phyloP scores from a whole-genome alignment of 371 early-diverging fungal genomes.

The Conidiobolus incongruus region DNA sequence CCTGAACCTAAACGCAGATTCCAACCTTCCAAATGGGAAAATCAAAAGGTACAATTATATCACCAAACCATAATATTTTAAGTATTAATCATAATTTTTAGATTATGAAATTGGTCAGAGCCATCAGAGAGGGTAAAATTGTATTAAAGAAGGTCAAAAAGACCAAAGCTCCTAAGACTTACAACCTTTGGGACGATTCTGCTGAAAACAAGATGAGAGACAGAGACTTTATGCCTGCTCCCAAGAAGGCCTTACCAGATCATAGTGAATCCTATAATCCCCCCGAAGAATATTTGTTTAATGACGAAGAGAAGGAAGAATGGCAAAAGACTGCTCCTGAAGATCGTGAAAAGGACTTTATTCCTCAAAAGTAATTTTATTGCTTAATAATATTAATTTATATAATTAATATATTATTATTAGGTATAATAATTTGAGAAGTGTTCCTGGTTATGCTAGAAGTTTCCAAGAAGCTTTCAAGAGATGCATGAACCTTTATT shows the following conservation, averaged over 20 bases:
- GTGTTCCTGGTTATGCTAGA: slow-evolving; percentile 64
- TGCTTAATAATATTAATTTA: neutral
- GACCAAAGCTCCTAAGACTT: slow-evolving; percentile 30
- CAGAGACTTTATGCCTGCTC: slow-evolving; percentile 69
- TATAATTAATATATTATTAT: neutral
- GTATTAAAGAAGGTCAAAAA: slow-evolving; percentile 34
- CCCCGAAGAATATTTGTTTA: slow-evolving; percentile 85
- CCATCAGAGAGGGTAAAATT: slow-evolving; percentile 74
- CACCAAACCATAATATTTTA: no score
- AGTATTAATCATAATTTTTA: no score
- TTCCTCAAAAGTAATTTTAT: slow-evolving; percentile 46
- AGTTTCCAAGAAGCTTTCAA: slow-evolving; percentile 87
- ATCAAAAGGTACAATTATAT: slow-evolving; percentile 41
- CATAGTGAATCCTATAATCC: slow-evolving; percentile 92
- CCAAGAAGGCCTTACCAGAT: slow-evolving; percentile 73
- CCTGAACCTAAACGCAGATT: slow-evolving; percentile 92
- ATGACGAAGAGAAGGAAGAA: slow-evolving; percentile 48
- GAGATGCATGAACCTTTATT: slow-evolving; percentile 85
- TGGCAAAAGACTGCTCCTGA: slow-evolving; percentile 63
- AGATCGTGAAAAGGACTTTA: slow-evolving; percentile 50
- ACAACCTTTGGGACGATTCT: slow-evolving; percentile 74
- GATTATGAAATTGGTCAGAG: slow-evolving; percentile 88
- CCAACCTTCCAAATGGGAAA: slow-evolving; percentile 86
- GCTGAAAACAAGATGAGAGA: slow-evolving; percentile 17
- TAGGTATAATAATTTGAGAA: slow-evolving; percentile 41